phyloP scores from a whole-genome alignment of 108 stramenopile species.

The Pseudonitzschia multiseries region DNA sequence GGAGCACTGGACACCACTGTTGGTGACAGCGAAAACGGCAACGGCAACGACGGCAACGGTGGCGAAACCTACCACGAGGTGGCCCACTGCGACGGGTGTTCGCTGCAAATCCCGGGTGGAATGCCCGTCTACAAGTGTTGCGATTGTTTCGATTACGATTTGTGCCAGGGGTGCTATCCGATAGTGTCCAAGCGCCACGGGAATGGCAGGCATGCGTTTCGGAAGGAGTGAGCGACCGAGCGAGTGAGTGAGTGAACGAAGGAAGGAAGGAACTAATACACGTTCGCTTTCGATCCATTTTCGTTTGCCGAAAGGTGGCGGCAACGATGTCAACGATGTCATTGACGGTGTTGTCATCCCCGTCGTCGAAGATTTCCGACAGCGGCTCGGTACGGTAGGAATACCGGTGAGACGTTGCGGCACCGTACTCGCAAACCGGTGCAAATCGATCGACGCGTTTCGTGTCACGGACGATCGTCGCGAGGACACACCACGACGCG shows the following conservation, averaged over 20 bases:
- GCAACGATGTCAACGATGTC: constrained; percentile 46
- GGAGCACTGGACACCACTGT: constrained; percentile 46
- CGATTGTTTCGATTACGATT: constrained; percentile 84
- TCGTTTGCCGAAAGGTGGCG: constrained; percentile 23
- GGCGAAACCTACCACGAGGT: constrained; percentile 43
- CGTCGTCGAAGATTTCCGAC: too few relatives aligned
- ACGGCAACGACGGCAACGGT: not conserved
- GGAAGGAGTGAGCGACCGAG: not conserved
- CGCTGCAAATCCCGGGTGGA: constrained; percentile 30
- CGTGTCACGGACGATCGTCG: too few relatives aligned
- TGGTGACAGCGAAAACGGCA: not conserved
- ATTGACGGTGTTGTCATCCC: too few relatives aligned
- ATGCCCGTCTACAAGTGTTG: constrained; percentile 54
- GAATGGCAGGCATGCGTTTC: constrained; percentile 27
- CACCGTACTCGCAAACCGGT: too few relatives aligned
- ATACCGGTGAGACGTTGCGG: too few relatives aligned
- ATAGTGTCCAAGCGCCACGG: constrained; percentile 18
- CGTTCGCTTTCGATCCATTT: too few relatives aligned
- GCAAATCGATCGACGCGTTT: too few relatives aligned
- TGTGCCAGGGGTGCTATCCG: constrained; percentile 71
- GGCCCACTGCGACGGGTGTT: constrained; percentile 79
- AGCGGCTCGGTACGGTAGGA: too few relatives aligned
- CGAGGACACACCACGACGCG: too few relatives aligned
- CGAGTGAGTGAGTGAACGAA: not conserved
- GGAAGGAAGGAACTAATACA: not conserved